Base-by-base conservation (phyloP, 495 filamentous ascomycete genomes). In the Aspergillus egyptiacus region DNA sequence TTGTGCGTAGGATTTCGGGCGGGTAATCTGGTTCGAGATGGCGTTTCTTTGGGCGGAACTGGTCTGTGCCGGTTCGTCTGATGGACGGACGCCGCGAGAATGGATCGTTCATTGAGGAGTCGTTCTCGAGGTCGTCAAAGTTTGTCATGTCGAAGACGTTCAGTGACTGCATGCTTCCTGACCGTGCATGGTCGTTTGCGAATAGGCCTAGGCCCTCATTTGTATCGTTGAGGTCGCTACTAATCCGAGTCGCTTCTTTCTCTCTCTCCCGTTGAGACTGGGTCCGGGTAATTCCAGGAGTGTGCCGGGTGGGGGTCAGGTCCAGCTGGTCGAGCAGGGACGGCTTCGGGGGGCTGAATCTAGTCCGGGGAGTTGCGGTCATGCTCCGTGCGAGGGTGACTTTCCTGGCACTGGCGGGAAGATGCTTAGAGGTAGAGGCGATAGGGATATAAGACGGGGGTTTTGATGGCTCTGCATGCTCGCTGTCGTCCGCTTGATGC, bases 311-410 rank as follows among this genome's bases (percentile, higher is more conserved):
- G 25, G 71, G 71, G 9, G 71, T 72, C 25, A 62, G 52, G 37
- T 72, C 69, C 9, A 69, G 53, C 39, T 68, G 63, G 15, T 72
- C 69, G 13, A 72, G 58, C 8, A 72, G 63, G 23, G 69, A 68
- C 14, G 66, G 69, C 45, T 72, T 72, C 6, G 69, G 69, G 24
- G 66, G 70, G 38, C 70, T 74, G 44, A 74, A 74, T 32, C 71
- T 61, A 15, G 66, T 72, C 35, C 67, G 63, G 22, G 69, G 68
- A 1, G 70, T 73, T 22, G 59, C 58, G 10, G 64, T 67, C 50
- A 64, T 64, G 48, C 56, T 72, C 28, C 56, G 71, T 5, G 68
- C 61, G 17, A 73, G 62, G 22, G 58, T 63, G 27, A 67, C 63
- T 56, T 69, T 70, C 41, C 65, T 66, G 30, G 53, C 58, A 14